Base-by-base conservation (phyloP, 306 rosid genomes). In the Canavalia ensiformis region DNA sequence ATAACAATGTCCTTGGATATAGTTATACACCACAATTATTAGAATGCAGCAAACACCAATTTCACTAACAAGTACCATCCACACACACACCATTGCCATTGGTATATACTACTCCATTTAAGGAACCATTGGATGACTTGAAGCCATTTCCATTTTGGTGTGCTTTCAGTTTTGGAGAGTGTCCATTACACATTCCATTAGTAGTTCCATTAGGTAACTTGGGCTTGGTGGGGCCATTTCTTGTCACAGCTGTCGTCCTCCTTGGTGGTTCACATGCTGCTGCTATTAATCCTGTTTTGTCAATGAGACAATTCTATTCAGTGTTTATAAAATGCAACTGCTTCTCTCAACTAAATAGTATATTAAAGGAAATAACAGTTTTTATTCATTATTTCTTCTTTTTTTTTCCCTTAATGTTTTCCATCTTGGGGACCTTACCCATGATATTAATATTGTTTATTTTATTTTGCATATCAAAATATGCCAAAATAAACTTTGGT, bases 261-360 rank as follows among this genome's bases (percentile, higher is more conserved):
- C 25, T 18, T 18, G 25, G 25, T 7, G 29, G 81, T 46, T 87
- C 91, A 76, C 90, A 84, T 65, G 97, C 88, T 47, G 92, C 92
- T 79, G 89, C 90, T 64, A 93, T 91, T 65, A 93, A 84, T 82
- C 97, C 97, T 93, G 90, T 79, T 35, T 54, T 39, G 44, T 51
- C 57, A 35, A 68, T 56, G n/a, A 62, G 25, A 70, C 30, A 45
- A 44, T 68, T 37, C 74, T 47, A 50, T 74, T 71, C 33, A 64
- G 79, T 30, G 4, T 33, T 37, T 18, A 54, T 3, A 68, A 3
- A 64, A 81, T 74, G 56, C 37, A 31, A 28, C 63, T 63, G 13
- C 39, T 42, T 4, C 59, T 31, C 62, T 63, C 7, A 37, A 18
- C 25, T 12, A 12, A 63, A 18, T 60, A 3, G 47, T 13, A 63